A percentile compares a stretch with the other conserved stretches of the same genome.
Conservation (phyloP, 768 basidiomycete genomes). For the Cyathus striatus region DNA sequence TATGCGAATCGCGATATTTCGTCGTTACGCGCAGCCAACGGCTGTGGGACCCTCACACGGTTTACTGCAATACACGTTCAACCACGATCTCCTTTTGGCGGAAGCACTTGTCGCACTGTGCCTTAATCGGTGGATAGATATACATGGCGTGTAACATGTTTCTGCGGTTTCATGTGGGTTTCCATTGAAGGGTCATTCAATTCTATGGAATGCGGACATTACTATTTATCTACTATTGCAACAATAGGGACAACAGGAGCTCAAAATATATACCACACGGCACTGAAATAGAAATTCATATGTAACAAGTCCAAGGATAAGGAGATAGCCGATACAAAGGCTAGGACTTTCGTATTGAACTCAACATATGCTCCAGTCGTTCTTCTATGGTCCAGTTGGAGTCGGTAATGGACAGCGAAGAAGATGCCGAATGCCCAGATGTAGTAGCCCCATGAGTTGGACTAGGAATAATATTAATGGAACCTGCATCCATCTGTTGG, state of each 20-base stretch:
- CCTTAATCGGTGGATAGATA: constrained; percentile 74
- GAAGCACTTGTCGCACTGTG: constrained; percentile 62
- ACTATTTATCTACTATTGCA: constrained; percentile 14
- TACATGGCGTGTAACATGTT: constrained; percentile 35
- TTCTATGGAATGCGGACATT: constrained; percentile 11
- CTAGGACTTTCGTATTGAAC: constrained; percentile 29
- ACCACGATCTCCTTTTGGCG: constrained; percentile 52
- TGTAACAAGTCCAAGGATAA: constrained; percentile 13
- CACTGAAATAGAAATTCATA: constrained; percentile 11
- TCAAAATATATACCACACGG: constrained; percentile 1
- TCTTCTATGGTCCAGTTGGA: constrained; percentile 73
- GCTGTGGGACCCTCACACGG: constrained; percentile 63
- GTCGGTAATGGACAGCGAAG: constrained; percentile 61
- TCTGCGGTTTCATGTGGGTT: constrained; percentile 1
- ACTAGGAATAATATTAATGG: constrained; percentile 67
- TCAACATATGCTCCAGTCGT: constrained; percentile 68
- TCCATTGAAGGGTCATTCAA: constrained; percentile 11
- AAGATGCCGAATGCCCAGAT: constrained; percentile 51
- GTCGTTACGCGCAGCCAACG: constrained; percentile 45
- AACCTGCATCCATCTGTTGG: constrained; percentile 75
- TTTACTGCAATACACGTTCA: constrained; percentile 59
- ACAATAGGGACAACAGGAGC: neutral
- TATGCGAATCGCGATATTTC: constrained; percentile 52
- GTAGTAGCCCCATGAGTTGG: constrained; percentile 25
- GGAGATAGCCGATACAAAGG: constrained; percentile 9